Evolutionary conservation across 495 filamentous ascomycete genomes (phyloP).

Genomic region (Umbilicaria muhlenbergii): DNA sequence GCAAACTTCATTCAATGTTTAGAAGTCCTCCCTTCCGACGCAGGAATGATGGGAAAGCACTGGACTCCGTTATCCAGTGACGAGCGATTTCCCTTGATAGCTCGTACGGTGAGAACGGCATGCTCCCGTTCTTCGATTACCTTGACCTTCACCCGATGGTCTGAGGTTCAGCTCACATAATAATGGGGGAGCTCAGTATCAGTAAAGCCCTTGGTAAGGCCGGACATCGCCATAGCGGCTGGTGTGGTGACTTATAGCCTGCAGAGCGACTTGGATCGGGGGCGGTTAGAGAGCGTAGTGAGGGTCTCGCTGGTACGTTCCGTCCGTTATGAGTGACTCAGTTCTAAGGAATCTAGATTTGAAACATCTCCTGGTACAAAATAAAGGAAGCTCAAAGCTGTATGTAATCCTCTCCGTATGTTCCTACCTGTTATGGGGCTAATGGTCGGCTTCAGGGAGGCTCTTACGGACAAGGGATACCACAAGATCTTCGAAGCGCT

Average conservation of each 20-base stretch:
- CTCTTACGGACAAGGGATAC: conserved; percentile 57
- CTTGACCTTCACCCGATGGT: conserved; percentile 1
- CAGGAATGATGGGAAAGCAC: no score
- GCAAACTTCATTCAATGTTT: no score
- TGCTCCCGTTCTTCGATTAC: no score
- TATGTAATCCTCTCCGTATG: conserved; percentile 17
- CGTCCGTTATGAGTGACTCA: conserved; percentile 11
- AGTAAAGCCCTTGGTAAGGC: conserved; percentile 13
- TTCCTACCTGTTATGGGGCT: conserved; percentile 5
- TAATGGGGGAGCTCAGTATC: conserved; percentile 11
- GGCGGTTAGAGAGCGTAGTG: conserved; percentile 34
- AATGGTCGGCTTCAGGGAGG: conserved; percentile 21
- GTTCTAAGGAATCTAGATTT: conserved; percentile 28
- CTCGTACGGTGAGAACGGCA: no score
- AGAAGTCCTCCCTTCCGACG: no score
- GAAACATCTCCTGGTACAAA: conserved; percentile 45
- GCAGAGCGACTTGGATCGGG: conserved; percentile 21
- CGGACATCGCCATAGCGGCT: background rate
- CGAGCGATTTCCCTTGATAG: no score
- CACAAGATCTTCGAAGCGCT: conserved; percentile 70
- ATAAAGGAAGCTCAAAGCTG: conserved; percentile 40
- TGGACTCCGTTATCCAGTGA: no score
- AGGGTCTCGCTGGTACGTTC: conserved; percentile 34
- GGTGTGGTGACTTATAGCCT: background rate
- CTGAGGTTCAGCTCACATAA: conserved; percentile 3